Percentiles rank a stretch among this genome's conserved stretches.
These are phyloP conservation scores for Biancaea sappan DNA, from an alignment of 306 rosid species.

Conservation along the genomic window DNA sequence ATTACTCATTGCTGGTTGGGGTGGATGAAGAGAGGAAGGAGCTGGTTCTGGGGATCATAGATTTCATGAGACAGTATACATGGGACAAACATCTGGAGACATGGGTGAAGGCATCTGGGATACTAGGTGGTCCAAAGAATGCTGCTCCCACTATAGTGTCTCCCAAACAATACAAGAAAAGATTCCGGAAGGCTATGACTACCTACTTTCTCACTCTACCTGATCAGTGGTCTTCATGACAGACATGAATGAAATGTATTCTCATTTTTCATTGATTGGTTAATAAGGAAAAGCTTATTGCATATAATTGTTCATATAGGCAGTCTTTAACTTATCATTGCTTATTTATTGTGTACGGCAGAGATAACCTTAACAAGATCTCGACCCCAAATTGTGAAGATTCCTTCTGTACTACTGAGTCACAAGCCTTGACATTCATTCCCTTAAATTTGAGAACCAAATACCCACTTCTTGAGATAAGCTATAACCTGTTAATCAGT, in stretches of 20 bases:
- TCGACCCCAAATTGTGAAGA: slow-evolving; percentile 4
- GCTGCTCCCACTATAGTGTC: slow-evolving; percentile 91
- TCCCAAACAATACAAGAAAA: slow-evolving; percentile 91
- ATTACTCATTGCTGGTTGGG: slow-evolving; percentile 94
- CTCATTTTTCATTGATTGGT: slow-evolving; percentile 33
- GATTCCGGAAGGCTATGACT: slow-evolving; percentile 97
- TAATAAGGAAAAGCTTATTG: slow-evolving; percentile 33
- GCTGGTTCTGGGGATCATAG: slow-evolving; percentile 91
- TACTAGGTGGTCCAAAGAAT: slow-evolving; percentile 88
- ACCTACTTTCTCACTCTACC: slow-evolving; percentile 92
- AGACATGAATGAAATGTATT: neutral
- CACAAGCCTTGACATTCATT: neutral
- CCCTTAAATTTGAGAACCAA: neutral
- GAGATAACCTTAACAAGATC: neutral
- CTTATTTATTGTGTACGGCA: neutral
- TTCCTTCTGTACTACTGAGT: neutral
- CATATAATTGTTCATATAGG: slow-evolving; percentile 40
- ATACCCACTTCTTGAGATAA: no score
- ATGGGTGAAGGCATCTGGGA: slow-evolving; percentile 94
- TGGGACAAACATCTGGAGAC: slow-evolving; percentile 99
- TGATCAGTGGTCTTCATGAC: slow-evolving; percentile 72
- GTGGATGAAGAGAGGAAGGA: slow-evolving; percentile 91
- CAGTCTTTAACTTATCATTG: neutral
- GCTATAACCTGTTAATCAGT: no score
- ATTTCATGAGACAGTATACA: slow-evolving; percentile 97